Evolutionary conservation across 345 rosid genomes (phyloP), one percentile per base, ranked within the genome.

Genomic region (Gynandropsis gynandra): DNA sequence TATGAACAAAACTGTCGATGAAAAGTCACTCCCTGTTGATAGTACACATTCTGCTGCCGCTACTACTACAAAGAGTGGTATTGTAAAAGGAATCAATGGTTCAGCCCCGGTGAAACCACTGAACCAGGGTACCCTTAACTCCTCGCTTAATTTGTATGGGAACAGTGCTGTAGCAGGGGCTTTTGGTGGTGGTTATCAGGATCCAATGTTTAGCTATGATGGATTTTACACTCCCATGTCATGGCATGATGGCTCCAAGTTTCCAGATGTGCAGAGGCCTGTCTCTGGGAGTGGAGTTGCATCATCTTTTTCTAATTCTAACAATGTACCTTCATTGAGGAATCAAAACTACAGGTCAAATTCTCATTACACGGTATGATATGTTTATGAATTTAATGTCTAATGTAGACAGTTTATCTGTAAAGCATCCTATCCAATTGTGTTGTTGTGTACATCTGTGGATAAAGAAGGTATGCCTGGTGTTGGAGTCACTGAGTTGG

Each of bases 121-220:
- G 16, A 67, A 72, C 64, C 88, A 74, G 41, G 68, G 59, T 29
- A 61, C 95, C 0, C 62, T 63, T 31, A 68, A 74, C 61, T 46
- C 75, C 29, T 48, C 80, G 17, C 78, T 74, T 54, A 80, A 71
- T 62, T 40, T 78, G 40, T 78, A 81, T 65, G 90, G 82, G 54
- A 75, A 72, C 65, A 72, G 78, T 64, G 52, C 72, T 50, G 43
- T 62, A 10, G 75, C 71, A 2, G 87, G 85, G 31, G 72, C 75
- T 42, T 47, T 61, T 35, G 43, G 79, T 18, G 34, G 82, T 44
- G 82, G 80, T 40, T 85, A 80, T 61, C 88, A 76, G 81, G 97
- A 82, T 61, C 76, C 72, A 33, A 74, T 80, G 58, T 74, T 10
- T 52, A 70, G 66, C 21, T 78, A 67, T 70, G 95, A 84, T 65